Evolutionary conservation across 805 yeast species (phyloP), one percentile per base, ranked within the genome.

Genomic region (Grigorovia yakushimaensis): DNA sequence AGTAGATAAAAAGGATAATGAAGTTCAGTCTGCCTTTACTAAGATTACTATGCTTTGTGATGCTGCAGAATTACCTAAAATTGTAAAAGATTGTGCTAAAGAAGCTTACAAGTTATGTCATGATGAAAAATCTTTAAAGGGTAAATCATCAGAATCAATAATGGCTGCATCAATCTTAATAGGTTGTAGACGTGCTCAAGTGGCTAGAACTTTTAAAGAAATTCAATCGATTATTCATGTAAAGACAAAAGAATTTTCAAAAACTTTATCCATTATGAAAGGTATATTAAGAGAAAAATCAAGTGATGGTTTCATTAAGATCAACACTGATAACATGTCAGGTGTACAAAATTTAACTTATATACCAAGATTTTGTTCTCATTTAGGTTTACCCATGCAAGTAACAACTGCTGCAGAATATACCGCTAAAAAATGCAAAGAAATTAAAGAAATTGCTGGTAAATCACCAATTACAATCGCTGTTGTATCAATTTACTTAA

Each of bases 381-480:
- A 88, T 61, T 72, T 93, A 71, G 98, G 97, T 49, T 73, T 93
- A 48, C 73, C 81, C 19, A 81, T 88, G 52, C 88, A 81, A 66
- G 82, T 89, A 41, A 82, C 96, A 19, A 86, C 88, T 52, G 91
- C 95, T 9, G 95, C 98, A 2, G 97, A 91, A 66, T 78, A 83
- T 58, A 88, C 93, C 55, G 96, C 97, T 2, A 80, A 88, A 61
- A 76, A 83, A 54, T 88, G 95, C 59, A 85, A 87, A 61, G 95
- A 86, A 52, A 82, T 84, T 51, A 96, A 97, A 47, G 94, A 91
- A 37, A 73, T 93, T 59, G 97, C 95, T 17, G 98, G 98, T 58
- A 78, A 96, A 55, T 86, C 96, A 3, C 98, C 98, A 24, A 89
- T 89, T 47, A 91, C 98, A 36, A 88, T 93, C 60, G 97, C 98